Evolutionary conservation across 140 eudicot genomes (phyloP).

Genomic region (Erigeron philadelphicus): DNA sequence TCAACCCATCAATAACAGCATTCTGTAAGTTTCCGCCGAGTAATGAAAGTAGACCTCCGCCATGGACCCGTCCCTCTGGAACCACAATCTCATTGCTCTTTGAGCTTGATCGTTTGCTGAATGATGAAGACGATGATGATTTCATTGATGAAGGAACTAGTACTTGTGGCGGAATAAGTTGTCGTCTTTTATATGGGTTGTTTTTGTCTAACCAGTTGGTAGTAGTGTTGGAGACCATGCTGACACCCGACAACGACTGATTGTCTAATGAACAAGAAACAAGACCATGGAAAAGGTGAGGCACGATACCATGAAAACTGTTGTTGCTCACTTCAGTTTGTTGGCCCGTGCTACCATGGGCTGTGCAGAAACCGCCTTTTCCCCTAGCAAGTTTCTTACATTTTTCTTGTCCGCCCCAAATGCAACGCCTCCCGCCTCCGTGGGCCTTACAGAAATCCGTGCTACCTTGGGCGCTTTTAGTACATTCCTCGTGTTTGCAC

Average conservation of each 20-base stretch:
- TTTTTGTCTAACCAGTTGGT: conserved; percentile 28
- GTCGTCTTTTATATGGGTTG: conserved; percentile 45
- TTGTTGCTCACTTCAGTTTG: conserved; percentile 32
- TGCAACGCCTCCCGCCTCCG: conserved; percentile 76
- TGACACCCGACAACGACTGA: conserved; percentile 40
- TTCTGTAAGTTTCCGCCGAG: conserved; percentile 45
- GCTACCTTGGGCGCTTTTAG: conserved; percentile 86
- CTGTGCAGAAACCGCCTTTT: conserved; percentile 59
- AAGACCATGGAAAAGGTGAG: conserved; percentile 57
- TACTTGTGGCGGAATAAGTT: conserved; percentile 76
- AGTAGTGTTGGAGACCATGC: conserved; percentile 43
- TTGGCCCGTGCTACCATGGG: conserved; percentile 48
- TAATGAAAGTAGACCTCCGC: conserved; percentile 58
- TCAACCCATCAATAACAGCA: conserved; percentile 34
- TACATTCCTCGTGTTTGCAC: conserved; percentile 53
- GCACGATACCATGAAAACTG: conserved; percentile 41
- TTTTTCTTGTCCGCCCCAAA: conserved; percentile 59
- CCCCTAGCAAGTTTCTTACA: conserved; percentile 77
- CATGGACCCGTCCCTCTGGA: conserved; percentile 75
- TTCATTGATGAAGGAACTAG: conserved; percentile 85
- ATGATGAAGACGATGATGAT: conserved; percentile 34
- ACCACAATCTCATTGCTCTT: conserved; percentile 30
- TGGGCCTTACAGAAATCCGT: conserved; percentile 85
- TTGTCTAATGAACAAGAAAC: conserved; percentile 38
- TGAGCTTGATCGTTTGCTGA: conserved; percentile 25